phyloP scores from a whole-genome alignment of 139 green algal species.

The Chlamydomonas sp. region DNA sequence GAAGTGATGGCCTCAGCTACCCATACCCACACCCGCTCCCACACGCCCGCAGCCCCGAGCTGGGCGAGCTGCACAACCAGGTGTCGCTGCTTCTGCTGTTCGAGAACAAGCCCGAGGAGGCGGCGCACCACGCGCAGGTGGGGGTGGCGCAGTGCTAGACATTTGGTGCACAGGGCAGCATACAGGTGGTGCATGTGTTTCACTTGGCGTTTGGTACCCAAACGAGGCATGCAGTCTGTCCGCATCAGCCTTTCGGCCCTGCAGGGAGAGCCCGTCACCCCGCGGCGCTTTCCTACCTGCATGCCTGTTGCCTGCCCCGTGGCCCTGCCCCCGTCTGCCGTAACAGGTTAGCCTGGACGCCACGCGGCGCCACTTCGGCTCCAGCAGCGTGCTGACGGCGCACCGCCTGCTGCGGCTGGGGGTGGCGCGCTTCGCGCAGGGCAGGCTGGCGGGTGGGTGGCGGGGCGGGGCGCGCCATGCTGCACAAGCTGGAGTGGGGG shows the following conservation, averaged over 20 bases:
- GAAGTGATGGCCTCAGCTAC: neutral
- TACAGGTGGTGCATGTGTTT: too few relatives aligned
- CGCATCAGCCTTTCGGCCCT: too few relatives aligned
- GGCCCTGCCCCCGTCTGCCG: neutral
- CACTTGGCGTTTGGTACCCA: too few relatives aligned
- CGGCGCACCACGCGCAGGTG: conserved; percentile 45
- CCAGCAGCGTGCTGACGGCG: conserved; percentile 38
- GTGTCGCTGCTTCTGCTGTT: conserved; percentile 61
- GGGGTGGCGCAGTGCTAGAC: neutral
- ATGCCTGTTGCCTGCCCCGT: neutral
- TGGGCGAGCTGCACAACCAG: conserved; percentile 69
- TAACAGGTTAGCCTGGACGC: conserved; percentile 30
- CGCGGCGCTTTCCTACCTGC: neutral
- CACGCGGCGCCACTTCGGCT: conserved; percentile 42
- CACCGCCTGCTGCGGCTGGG: conserved; percentile 62
- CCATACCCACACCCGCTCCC: neutral
- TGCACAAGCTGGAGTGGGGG: neutral
- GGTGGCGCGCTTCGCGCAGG: conserved; percentile 35
- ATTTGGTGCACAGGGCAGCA: neutral
- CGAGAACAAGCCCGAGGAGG: conserved; percentile 31
- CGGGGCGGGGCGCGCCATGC: too few relatives aligned
- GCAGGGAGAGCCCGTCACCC: neutral
- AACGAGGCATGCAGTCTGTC: too few relatives aligned
- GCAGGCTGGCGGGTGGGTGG: conserved; percentile 34
- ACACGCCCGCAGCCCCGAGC: conserved; percentile 46